A percentile compares a stretch with the other conserved stretches of the same genome.
Conservation (phyloP, 2,329 filamentous ascomycete species). For the Graphiopsis chlorocephala region DNA sequence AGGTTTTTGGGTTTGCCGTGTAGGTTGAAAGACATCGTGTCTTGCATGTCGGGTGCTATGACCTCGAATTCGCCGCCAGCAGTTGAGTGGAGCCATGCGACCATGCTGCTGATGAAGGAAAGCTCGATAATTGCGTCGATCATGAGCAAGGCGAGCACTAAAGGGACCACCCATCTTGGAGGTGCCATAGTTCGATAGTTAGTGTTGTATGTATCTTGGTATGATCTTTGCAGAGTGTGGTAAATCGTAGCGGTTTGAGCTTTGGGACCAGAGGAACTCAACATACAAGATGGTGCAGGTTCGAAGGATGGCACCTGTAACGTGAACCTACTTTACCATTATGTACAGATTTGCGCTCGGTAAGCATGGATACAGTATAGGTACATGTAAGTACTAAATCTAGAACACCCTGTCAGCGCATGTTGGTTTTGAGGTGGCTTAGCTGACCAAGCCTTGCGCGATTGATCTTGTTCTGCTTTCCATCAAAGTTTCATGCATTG, state of each 20-base stretch:
- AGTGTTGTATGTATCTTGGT: background rate
- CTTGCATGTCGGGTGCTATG: slow-evolving; percentile 14
- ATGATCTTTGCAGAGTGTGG: background rate
- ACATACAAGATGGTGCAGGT: background rate
- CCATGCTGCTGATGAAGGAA: slow-evolving; percentile 29
- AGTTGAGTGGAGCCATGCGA: slow-evolving; percentile 29
- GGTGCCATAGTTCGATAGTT: background rate
- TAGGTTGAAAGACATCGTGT: slow-evolving; percentile 33
- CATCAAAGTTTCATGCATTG: background rate
- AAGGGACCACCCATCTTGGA: slow-evolving; percentile 3
- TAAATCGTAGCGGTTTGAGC: background rate
- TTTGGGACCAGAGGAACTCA: background rate
- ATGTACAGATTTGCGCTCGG: background rate
- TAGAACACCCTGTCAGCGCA: background rate
- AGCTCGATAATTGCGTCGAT: slow-evolving; percentile 29
- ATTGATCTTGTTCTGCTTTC: background rate
- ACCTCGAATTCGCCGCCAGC: slow-evolving; percentile 26
- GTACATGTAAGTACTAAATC: background rate
- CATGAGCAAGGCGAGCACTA: slow-evolving; percentile 25
- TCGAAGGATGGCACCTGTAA: background rate
- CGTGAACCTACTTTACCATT: background rate
- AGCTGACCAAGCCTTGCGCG: background rate
- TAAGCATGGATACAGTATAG: background rate
- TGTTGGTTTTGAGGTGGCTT: slow-evolving; percentile 1
- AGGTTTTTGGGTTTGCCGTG: slow-evolving; percentile 41